phyloP scores from a whole-genome alignment of 257 asterid species.

The Solanum peruvianum region DNA sequence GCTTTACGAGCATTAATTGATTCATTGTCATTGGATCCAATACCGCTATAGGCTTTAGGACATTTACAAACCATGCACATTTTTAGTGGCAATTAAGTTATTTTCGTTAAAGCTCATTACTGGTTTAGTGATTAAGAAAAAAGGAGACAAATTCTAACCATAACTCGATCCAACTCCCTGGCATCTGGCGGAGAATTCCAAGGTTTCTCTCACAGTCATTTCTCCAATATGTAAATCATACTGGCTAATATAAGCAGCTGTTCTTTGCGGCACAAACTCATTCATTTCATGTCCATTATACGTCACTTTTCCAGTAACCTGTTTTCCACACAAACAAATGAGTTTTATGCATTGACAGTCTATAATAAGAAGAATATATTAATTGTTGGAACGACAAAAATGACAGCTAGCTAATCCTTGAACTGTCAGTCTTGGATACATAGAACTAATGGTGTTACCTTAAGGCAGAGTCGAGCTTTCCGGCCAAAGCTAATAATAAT shows the following conservation, averaged over 20 bases:
- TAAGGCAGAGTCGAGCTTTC: slow-evolving; percentile 40
- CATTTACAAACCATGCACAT: not conserved
- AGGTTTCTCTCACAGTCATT: slow-evolving; percentile 66
- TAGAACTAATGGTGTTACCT: slow-evolving; percentile 13
- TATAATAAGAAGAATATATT: not conserved
- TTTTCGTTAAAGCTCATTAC: not conserved
- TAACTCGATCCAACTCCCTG: slow-evolving; percentile 68
- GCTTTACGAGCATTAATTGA: not conserved
- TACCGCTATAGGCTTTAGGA: not conserved
- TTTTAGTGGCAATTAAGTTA: not conserved
- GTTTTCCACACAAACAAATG: not conserved
- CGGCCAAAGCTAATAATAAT: slow-evolving; percentile 54
- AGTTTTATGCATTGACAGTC: not conserved
- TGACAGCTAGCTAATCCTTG: not conserved
- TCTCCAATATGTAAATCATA: slow-evolving; percentile 58
- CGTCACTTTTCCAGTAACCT: slow-evolving; percentile 47
- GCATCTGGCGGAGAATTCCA: slow-evolving; percentile 58
- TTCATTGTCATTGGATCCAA: not conserved
- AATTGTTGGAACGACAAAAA: not conserved
- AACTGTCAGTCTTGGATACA: not conserved
- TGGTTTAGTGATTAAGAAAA: not conserved
- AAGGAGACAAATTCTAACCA: slow-evolving; percentile 22
- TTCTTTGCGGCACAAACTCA: slow-evolving; percentile 50
- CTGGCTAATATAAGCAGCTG: slow-evolving; percentile 63
- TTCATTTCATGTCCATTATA: slow-evolving; percentile 52